These are phyloP conservation scores for Colletotrichum sojae DNA, from an alignment of 2,329 filamentous ascomycete species.

Conservation along the genomic window DNA sequence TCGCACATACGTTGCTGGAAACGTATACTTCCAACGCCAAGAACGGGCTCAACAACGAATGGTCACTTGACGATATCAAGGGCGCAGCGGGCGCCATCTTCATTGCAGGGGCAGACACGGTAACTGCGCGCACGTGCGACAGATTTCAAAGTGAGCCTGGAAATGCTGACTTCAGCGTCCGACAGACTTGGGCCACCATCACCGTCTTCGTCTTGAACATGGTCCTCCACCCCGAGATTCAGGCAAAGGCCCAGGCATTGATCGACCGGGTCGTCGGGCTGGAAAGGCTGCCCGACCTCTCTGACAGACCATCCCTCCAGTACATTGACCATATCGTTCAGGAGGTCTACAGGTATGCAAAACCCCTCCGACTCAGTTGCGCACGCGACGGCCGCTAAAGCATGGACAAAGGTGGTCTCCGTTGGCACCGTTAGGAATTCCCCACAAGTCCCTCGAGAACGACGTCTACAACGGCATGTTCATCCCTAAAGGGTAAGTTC, in stretches of 20 bases:
- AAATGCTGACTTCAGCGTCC: constrained; percentile 51
- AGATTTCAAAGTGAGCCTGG: constrained; percentile 4
- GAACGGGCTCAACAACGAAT: constrained; percentile 29
- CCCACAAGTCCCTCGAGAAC: constrained; percentile 67
- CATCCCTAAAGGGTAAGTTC: constrained; percentile 65
- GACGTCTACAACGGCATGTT: constrained; percentile 70
- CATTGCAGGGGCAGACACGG: constrained; percentile 63
- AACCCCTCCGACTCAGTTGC: not conserved
- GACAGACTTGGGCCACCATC: constrained; percentile 44
- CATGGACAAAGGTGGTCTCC: constrained; percentile 56
- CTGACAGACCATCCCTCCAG: constrained; percentile 58
- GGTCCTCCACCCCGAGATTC: constrained; percentile 55
- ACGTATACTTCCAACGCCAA: constrained; percentile 31
- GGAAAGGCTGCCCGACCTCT: constrained; percentile 60
- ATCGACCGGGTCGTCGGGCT: constrained; percentile 63
- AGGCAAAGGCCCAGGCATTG: constrained; percentile 59
- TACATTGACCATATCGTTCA: constrained; percentile 57
- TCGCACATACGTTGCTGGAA: constrained; percentile 38
- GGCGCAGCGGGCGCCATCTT: constrained; percentile 64
- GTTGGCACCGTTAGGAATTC: constrained; percentile 65
- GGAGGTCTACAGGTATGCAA: constrained; percentile 51
- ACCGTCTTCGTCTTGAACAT: constrained; percentile 41
- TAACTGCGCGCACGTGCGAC: constrained; percentile 39
- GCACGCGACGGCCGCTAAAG: constrained; percentile 15
- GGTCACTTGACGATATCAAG: constrained; percentile 57